A percentile compares a stretch with the other conserved stretches of the same genome.
These are phyloP conservation scores for Neoboletus brunneissimus DNA, from an alignment of 768 basidiomycete genomes.

Conservation along the genomic window DNA sequence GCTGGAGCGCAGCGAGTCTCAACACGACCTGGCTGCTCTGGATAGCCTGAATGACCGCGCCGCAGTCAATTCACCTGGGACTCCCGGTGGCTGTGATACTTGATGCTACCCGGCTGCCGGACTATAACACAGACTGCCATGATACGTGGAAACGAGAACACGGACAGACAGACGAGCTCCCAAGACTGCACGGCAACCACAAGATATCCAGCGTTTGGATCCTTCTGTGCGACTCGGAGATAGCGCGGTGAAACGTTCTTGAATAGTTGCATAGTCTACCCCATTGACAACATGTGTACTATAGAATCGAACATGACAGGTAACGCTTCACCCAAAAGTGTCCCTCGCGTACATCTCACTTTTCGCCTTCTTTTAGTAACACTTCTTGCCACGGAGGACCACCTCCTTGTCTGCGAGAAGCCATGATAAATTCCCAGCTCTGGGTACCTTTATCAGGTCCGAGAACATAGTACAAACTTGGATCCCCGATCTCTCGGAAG, in stretches of 20 bases:
- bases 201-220: neutral
- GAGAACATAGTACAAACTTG: constrained; percentile 62
- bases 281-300: too few relatives aligned
- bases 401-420: constrained; percentile 81
- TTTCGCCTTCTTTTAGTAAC: constrained; percentile 54
- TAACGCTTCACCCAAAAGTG: too few relatives aligned
- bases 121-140: neutral
- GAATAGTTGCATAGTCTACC: too few relatives aligned
- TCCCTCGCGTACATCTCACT: neutral
- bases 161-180: neutral
- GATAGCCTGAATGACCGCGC: neutral
- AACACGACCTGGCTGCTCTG: neutral
- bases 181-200: neutral
- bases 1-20: constrained; percentile 3
- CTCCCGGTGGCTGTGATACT: constrained; percentile 5
- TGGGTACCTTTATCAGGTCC: constrained; percentile 23
- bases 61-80: neutral
- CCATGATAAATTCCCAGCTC: constrained; percentile 44
- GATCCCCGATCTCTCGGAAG: constrained; percentile 70
- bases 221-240: too few relatives aligned
- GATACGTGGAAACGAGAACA: neutral
- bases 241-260: neutral
- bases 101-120: neutral
- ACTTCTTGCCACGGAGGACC: constrained; percentile 88
- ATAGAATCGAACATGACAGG: too few relatives aligned